These are phyloP conservation scores for Chlamydomonas incerta DNA, from an alignment of 139 green algal genomes.

Conservation along the genomic window DNA sequence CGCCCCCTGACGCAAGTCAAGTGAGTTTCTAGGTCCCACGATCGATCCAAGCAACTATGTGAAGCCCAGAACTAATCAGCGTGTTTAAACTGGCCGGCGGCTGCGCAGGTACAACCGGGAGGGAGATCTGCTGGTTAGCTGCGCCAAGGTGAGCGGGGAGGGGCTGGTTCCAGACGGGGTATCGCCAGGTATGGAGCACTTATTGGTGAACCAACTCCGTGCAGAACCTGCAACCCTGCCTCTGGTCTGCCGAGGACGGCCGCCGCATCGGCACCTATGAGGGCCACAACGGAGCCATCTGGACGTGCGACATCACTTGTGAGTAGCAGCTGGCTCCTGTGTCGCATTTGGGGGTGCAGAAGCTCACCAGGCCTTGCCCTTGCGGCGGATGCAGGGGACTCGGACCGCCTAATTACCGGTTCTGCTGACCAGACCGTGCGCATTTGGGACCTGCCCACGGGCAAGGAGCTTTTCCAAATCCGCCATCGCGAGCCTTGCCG, in stretches of 20 bases:
- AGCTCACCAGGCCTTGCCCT: not conserved
- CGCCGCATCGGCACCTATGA: conserved; percentile 95
- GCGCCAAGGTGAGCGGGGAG: conserved; percentile 84
- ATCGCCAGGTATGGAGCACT: too few relatives aligned
- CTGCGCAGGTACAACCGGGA: conserved; percentile 94
- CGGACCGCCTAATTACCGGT: conserved; percentile 84
- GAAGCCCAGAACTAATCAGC: not conserved
- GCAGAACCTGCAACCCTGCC: conserved; percentile 68
- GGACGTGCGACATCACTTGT: conserved; percentile 91
- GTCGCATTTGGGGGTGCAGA: not conserved
- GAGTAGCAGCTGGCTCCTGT: conserved; percentile 17
- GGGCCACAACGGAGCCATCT: conserved; percentile 96
- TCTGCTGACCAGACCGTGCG: conserved; percentile 89
- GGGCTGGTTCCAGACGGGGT: too few relatives aligned
- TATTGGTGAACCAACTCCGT: not conserved
- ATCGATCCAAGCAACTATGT: not conserved
- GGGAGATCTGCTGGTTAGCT: conserved; percentile 95
- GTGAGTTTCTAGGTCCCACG: conserved; percentile 44
- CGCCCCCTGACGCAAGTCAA: conserved; percentile 91
- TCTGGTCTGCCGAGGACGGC: conserved; percentile 95
- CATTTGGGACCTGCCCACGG: conserved; percentile 94
- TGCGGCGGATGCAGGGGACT: conserved; percentile 42
- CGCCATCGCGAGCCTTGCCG: conserved; percentile 86
- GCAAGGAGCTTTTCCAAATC: conserved; percentile 87
- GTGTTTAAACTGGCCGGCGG: not conserved